Evolutionary conservation across 768 basidiomycete species (phyloP), one percentile per base, ranked within the genome.

Genomic region (Tulasnella sp.): DNA sequence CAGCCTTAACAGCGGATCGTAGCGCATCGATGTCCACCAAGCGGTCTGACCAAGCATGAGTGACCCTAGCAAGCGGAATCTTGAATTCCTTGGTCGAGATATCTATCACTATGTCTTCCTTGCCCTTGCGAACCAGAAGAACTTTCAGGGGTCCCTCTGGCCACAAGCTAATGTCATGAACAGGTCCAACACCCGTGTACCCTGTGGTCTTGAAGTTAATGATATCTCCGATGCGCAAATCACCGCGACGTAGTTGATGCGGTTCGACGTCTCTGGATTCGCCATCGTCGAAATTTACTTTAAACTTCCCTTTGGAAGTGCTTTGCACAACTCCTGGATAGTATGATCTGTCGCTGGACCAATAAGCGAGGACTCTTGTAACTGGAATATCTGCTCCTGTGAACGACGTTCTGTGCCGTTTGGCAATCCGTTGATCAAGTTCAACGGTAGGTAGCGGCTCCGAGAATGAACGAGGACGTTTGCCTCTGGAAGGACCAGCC

Each of bases 251-350:
- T 24, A 53, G n/a, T 33, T 53, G 44, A 8, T 31, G 24, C 7
- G 45, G 33, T 10, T 44, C 42, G 27, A 53, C 51, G 27, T 53
- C 51, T 15, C 22, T 35, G 7, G 24, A 35, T 5, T 53, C 51
- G 15, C 47, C 47, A 22, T 53, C 51, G 20, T 53, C 51, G 43
- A 53, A 53, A 16, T 20, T 7, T 20, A 53, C 51, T 2, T 27
- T 35, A 33, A 45, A 45, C 31, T 37, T 53, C n/a, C n/a, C n/a
- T 16, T 28, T 44, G n/a, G 37, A n/a, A 25, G 37, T 25, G 25
- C 33, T 19, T 40, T 40, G 19, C 37, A 42, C 39, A 12, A 24
- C 27, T 22, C 16, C 43, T 5, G 43, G 28, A 22, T 27, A 34
- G 37, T 41, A 51, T 28, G 32, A 51, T 1, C 27, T n/a, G 1